A percentile compares a stretch with the other conserved stretches of the same genome.
These are phyloP conservation scores for Penicillium angulare DNA, from an alignment of 495 filamentous ascomycete genomes.

Conservation along the genomic window DNA sequence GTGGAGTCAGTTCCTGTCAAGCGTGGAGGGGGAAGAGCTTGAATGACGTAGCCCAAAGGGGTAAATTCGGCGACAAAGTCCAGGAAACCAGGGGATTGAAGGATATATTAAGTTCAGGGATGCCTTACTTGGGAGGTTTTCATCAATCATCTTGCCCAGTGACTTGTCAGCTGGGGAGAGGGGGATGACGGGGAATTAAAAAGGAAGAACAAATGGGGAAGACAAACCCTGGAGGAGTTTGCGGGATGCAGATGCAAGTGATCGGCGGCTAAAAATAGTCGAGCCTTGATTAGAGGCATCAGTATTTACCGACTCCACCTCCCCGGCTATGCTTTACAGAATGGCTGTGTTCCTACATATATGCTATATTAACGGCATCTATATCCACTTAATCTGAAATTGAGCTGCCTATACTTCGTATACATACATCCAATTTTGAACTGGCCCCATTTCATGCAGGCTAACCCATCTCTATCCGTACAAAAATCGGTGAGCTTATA, in stretches of 20 bases:
- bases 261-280: constrained; percentile 17
- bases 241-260: not conserved
- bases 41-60: constrained; percentile 19
- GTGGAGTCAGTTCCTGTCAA: constrained; percentile 31
- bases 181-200: not conserved
- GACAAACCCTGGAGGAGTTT: not conserved
- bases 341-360: too few species aligned
- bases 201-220: not conserved
- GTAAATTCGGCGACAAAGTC: not conserved
- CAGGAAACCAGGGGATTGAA: not conserved
- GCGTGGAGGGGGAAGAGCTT: constrained; percentile 31
- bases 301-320: not conserved
- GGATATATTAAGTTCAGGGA: too few species aligned
- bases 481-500: not conserved
- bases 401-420: not conserved
- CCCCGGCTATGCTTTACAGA: not conserved
- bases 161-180: not conserved
- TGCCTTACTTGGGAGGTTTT: constrained; percentile 79
- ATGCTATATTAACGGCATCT: too few species aligned
- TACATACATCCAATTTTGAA: not conserved
- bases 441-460: not conserved
- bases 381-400: not conserved
- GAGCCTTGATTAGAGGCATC: constrained; percentile 5
- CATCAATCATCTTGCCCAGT: constrained; percentile 72
- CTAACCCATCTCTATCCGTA: not conserved